Percentiles rank a stretch among this genome's conserved stretches.
Conservation (phyloP, 768 basidiomycete genomes). For the Xerocomus potaroensis region DNA sequence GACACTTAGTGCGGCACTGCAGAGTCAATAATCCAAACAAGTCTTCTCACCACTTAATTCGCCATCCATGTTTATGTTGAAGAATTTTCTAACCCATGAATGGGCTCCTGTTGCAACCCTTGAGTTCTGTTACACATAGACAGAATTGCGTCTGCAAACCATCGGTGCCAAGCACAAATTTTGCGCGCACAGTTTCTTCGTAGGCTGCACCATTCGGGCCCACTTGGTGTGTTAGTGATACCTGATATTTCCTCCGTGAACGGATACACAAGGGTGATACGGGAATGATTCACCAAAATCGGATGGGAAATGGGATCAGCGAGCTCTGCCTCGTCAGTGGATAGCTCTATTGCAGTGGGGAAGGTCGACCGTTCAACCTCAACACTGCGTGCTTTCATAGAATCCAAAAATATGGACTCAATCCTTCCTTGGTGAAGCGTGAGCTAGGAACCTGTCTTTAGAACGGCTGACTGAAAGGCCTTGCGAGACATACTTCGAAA, state of each 20-base stretch:
- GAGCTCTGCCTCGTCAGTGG: constrained; percentile 20
- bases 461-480: neutral
- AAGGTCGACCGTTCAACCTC: constrained; percentile 31
- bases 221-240: constrained; percentile 18
- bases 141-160: constrained; percentile 36
- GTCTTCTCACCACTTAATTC: constrained; percentile 48
- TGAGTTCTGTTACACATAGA: neutral
- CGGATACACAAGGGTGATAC: neutral
- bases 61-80: constrained; percentile 70
- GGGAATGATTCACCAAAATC: constrained; percentile 13
- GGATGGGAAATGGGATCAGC: constrained; percentile 20
- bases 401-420: constrained; percentile 32
- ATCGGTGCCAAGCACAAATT: constrained; percentile 75
- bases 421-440: constrained; percentile 34
- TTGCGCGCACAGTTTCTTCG: constrained; percentile 60
- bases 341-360: constrained; percentile 29
- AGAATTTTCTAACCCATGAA: constrained; percentile 72
- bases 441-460: constrained; percentile 15
- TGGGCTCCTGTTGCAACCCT: constrained; percentile 55
- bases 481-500: constrained; percentile 48
- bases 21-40: neutral
- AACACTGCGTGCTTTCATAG: constrained; percentile 27
- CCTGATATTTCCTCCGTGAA: constrained; percentile 13
- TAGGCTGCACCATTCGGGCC: constrained; percentile 31
- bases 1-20: neutral